A percentile compares a stretch with the other conserved stretches of the same genome.
These are phyloP conservation scores for Neurospora sublineolata DNA, from an alignment of 495 filamentous ascomycete species.

Conservation along the genomic window DNA sequence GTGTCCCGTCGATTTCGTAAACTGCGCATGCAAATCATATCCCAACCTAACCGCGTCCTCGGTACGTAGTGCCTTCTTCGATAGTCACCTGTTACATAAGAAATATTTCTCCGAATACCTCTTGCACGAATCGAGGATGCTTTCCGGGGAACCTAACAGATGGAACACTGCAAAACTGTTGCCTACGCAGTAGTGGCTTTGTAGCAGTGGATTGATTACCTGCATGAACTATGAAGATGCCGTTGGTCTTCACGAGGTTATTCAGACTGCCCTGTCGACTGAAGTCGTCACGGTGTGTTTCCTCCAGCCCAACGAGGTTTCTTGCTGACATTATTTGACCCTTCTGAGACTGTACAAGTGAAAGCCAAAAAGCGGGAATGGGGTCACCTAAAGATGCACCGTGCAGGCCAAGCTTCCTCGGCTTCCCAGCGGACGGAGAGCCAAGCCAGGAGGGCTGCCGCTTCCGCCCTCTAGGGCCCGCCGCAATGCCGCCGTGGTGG, in stretches of 20 bases:
- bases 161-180: neutral
- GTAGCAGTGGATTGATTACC: neutral
- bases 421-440: neutral
- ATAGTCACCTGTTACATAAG: neutral
- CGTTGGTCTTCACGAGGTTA: neutral
- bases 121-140: neutral
- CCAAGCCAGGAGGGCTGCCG: neutral
- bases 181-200: neutral
- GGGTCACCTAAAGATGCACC: neutral
- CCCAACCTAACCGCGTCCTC: neutral
- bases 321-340: neutral
- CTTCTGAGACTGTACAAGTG: neutral
- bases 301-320: neutral
- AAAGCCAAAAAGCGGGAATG: neutral
- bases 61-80: neutral
- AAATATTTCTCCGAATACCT: neutral
- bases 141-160: neutral
- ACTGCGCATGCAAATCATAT: neutral
- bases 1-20: neutral
- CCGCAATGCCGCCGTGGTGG: neutral
- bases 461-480: neutral
- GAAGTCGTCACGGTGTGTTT: neutral
- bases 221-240: neutral
- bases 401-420: neutral
- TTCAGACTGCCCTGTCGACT: neutral